Conservation (phyloP, 106 monocot genomes). For the Vanilla planifolia region DNA sequence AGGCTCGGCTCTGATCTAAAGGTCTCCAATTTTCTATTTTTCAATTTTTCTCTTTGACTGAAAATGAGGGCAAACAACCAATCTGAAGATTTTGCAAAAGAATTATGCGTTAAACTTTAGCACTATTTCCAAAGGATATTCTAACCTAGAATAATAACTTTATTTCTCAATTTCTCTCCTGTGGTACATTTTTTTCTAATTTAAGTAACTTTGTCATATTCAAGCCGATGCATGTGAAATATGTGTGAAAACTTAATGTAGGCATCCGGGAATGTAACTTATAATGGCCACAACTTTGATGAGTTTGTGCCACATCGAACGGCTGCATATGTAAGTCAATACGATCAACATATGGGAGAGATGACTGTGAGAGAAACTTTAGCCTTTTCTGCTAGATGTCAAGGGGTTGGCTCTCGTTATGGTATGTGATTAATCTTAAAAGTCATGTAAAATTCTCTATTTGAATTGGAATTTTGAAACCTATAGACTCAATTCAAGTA, state of each 20-base stretch:
- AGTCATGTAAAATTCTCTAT: not conserved
- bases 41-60: not conserved
- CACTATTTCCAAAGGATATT: not conserved
- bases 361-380: constrained; percentile 10
- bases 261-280: constrained; percentile 6
- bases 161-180: too few relatives aligned
- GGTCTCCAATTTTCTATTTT: constrained; percentile 22
- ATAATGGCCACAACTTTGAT: constrained; percentile 7
- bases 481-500: not conserved
- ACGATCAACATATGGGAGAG: constrained; percentile 10
- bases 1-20: constrained; percentile 34
- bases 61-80: too few relatives aligned
- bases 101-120: not conserved
- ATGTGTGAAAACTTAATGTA: not conserved
- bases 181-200: not conserved
- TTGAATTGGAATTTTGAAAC: not conserved
- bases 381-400: constrained; percentile 12
- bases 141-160: too few relatives aligned
- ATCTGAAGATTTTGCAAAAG: too few relatives aligned
- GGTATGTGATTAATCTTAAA: constrained; percentile 4
- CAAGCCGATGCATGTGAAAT: too few relatives aligned
- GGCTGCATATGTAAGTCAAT: not conserved
- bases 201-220: not conserved
- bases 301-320: constrained; percentile 10
- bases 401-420: constrained; percentile 6